Conservation (phyloP, 1,139 yeast genomes). For the Protomyces pachydermus region DNA sequence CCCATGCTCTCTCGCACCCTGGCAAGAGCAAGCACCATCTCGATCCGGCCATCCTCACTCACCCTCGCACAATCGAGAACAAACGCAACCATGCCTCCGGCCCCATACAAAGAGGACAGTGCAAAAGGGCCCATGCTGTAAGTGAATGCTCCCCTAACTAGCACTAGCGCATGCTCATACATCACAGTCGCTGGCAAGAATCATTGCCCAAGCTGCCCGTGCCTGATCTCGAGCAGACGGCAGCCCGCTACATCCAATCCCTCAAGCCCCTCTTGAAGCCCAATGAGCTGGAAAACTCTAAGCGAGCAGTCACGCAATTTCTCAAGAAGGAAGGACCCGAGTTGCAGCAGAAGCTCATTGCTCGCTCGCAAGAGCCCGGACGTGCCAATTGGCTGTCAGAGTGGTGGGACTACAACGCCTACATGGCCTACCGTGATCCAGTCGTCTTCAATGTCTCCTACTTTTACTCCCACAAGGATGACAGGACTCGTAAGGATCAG, state of each 20-base stretch:
- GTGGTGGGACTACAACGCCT: constrained; percentile 94
- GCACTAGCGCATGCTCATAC: neutral
- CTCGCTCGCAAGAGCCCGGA: constrained; percentile 53
- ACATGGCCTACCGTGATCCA: constrained; percentile 85
- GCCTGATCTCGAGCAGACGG: constrained; percentile 71
- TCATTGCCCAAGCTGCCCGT: constrained; percentile 82
- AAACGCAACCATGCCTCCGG: constrained; percentile 20
- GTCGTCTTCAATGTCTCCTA: constrained; percentile 91
- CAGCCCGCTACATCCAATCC: constrained; percentile 62
- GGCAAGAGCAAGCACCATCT: neutral
- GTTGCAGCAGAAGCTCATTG: constrained; percentile 61
- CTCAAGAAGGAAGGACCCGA: constrained; percentile 58
- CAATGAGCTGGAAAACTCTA: constrained; percentile 55
- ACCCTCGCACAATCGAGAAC: constrained; percentile 1
- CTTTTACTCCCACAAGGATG: constrained; percentile 77
- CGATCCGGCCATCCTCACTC: neutral
- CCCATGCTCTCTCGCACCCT: constrained; percentile 1
- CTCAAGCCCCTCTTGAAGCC: constrained; percentile 63
- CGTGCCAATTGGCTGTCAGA: constrained; percentile 83
- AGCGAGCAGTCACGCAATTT: constrained; percentile 61
- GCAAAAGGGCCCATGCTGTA: constrained; percentile 25
- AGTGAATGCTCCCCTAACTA: neutral
- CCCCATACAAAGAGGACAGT: constrained; percentile 20
- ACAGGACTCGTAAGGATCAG: constrained; percentile 55
- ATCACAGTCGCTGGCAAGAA: constrained; percentile 53